Base-by-base conservation (phyloP, 2,329 filamentous ascomycete genomes). In the Ascochyta rabiei region DNA sequence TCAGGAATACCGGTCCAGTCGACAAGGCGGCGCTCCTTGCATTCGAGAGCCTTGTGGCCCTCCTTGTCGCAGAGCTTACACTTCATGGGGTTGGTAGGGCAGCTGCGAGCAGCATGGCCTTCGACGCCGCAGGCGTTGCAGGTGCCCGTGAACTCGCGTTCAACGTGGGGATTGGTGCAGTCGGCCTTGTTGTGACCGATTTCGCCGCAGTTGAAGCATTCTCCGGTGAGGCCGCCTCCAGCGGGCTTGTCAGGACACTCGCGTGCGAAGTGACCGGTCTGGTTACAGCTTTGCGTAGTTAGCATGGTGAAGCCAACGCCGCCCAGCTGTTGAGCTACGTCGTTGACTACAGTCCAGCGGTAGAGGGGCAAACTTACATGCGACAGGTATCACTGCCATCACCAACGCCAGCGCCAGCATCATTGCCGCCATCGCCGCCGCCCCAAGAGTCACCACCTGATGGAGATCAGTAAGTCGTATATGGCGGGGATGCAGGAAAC, bases 171-270 rank as follows among this genome's bases (percentile, higher is more conserved):
- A 50, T 87, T 85, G 16, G 83, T 64, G 64, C 86, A 89, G 7
- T 89, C 86, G 1, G 80, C 74, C 73, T 86, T 88, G 73, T 79
- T 84, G 77, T 89, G 86, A 13, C 86, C 83, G 28, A 75, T 63
- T 62, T 86, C 73, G 47, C 83, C 82, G 59, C 85, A 88, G 72
- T 86, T 87, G 79, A 75, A 86, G 76, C 84, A 87, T 39, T 77
- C 78, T 19, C 80, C 77, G 13, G 68, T 77, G 66, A 74, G 70
- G 16, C 69, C 67, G 35, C 66, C 62, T 33, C 69, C 67, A 24
- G 61, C 58, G 19, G 67, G 68, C 75, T 80, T 76, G 41, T 79
- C 68, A 1, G 79, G 77, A 56, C 80, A 83, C 35, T 82, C 79
- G 46, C 78, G 77, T 34, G 79, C 74, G 49, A 80, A 80, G 68